These are phyloP conservation scores for Naganishia sp. DNA, from an alignment of 1,284 basidiomycete genomes.

Conservation along the genomic window DNA sequence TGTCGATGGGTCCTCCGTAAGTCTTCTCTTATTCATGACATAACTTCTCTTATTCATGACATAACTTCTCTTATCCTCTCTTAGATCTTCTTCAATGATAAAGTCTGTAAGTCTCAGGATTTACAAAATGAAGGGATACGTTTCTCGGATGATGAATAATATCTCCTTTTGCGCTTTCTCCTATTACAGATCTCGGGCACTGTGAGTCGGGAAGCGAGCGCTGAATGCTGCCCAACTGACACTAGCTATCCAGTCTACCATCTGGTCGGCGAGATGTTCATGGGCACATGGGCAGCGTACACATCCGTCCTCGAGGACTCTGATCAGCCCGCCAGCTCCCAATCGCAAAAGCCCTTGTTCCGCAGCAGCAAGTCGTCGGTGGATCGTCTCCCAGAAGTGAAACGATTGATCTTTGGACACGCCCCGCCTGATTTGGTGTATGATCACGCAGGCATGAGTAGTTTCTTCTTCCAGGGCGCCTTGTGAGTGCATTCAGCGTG, in stretches of 20 bases:
- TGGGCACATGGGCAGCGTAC: constrained; percentile 41
- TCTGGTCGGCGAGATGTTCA: constrained; percentile 44
- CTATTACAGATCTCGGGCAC: constrained; percentile 9
- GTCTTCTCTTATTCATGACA: neutral
- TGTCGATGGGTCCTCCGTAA: constrained; percentile 19
- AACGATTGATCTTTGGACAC: constrained; percentile 10
- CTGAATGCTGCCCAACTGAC: neutral
- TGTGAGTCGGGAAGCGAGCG: neutral
- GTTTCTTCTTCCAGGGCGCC: constrained; percentile 17
- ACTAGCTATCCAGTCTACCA: constrained; percentile 39
- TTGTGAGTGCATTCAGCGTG: constrained; percentile 4
- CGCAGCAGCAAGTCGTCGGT: neutral
- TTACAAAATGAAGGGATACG: neutral
- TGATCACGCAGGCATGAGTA: constrained; percentile 19
- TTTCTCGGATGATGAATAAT: neutral
- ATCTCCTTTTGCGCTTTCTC: neutral
- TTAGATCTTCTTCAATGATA: constrained; percentile 25
- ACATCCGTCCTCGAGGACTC: constrained; percentile 4
- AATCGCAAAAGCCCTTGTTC: neutral
- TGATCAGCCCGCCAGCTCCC: neutral
- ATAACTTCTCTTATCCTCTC: neutral
- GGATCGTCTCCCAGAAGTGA: neutral
- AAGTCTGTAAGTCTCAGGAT: constrained; percentile 3
- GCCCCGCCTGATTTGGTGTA: constrained; percentile 1
- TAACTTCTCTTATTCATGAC: too few species aligned